Conservation (phyloP, 441 rosid species). For the Erodium chrysanthum region DNA sequence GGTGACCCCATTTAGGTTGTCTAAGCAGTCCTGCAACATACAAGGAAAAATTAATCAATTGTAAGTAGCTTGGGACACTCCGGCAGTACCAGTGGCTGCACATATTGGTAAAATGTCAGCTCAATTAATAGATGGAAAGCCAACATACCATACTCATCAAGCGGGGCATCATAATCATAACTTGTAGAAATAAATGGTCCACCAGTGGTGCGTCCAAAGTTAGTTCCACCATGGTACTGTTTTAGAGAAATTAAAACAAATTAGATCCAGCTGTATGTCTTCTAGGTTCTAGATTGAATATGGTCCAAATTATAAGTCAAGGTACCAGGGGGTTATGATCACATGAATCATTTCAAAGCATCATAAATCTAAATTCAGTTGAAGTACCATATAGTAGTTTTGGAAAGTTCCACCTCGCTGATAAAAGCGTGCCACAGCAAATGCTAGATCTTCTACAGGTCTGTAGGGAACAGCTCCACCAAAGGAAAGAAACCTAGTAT, state of each 20-base stretch:
- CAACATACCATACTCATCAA: slow-evolving; percentile 66
- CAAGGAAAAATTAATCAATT: slow-evolving; percentile 7
- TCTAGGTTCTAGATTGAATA: slow-evolving; percentile 3
- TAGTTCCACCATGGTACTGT: slow-evolving; percentile 74
- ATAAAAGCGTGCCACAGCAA: slow-evolving; percentile 63
- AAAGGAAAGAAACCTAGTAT: slow-evolving; percentile 46
- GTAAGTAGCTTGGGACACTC: not conserved
- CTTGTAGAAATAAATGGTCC: slow-evolving; percentile 74
- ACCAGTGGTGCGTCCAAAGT: slow-evolving; percentile 58
- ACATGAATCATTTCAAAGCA: not conserved
- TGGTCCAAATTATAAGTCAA: not conserved
- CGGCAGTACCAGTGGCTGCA: slow-evolving; percentile 12
- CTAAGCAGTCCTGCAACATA: slow-evolving; percentile 43
- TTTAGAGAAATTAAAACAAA: slow-evolving; percentile 18
- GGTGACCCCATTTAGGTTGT: slow-evolving; percentile 74
- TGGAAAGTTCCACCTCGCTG: slow-evolving; percentile 74
- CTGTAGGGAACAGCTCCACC: slow-evolving; percentile 57
- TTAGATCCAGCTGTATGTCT: slow-evolving; percentile 4
- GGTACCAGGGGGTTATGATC: not conserved
- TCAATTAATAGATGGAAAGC: not conserved
- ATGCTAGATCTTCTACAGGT: slow-evolving; percentile 61
- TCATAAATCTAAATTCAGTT: slow-evolving; percentile 6
- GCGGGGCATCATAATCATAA: slow-evolving; percentile 73
- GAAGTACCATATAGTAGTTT: slow-evolving; percentile 61
- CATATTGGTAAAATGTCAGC: not conserved